These are phyloP conservation scores for Fraxinus velutina DNA, from an alignment of 305 asterid genomes.

Conservation along the genomic window DNA sequence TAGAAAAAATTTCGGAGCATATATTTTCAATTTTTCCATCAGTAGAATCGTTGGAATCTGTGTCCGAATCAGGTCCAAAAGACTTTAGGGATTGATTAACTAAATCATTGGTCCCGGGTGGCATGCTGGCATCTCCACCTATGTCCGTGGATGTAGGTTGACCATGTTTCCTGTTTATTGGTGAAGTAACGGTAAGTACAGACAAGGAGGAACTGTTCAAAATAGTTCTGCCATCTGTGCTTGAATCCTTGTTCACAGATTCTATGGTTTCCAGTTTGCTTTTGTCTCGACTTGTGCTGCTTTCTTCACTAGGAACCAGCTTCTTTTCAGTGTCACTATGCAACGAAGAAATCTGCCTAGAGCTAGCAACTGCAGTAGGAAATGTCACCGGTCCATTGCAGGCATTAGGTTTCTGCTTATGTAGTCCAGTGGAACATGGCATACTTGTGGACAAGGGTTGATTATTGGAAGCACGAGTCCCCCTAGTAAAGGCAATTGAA, in stretches of 20 bases:
- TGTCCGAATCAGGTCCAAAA: constrained; percentile 31
- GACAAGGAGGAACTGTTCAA: constrained; percentile 35
- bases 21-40: constrained; percentile 33
- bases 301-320: constrained; percentile 37
- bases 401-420: constrained; percentile 41
- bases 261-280: constrained; percentile 29
- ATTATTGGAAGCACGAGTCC: constrained; percentile 60
- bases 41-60: constrained; percentile 28
- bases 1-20: constrained; percentile 44
- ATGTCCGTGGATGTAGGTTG: constrained; percentile 35
- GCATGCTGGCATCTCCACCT: constrained; percentile 20
- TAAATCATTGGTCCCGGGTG: constrained; percentile 24
- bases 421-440: constrained; percentile 43
- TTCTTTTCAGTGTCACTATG: constrained; percentile 40
- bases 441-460: constrained; percentile 42
- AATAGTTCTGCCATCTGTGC: constrained; percentile 30
- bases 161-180: constrained; percentile 27
- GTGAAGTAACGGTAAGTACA: constrained; percentile 24
- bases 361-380: constrained; percentile 52
- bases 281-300: constrained; percentile 37
- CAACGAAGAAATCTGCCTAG: constrained; percentile 37
- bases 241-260: constrained; percentile 29
- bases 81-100: constrained; percentile 38
- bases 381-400: constrained; percentile 35
- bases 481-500: constrained; percentile 52